Base-by-base conservation (phyloP, 2,329 filamentous ascomycete genomes). In the Pseudogymnoascus sp. region DNA sequence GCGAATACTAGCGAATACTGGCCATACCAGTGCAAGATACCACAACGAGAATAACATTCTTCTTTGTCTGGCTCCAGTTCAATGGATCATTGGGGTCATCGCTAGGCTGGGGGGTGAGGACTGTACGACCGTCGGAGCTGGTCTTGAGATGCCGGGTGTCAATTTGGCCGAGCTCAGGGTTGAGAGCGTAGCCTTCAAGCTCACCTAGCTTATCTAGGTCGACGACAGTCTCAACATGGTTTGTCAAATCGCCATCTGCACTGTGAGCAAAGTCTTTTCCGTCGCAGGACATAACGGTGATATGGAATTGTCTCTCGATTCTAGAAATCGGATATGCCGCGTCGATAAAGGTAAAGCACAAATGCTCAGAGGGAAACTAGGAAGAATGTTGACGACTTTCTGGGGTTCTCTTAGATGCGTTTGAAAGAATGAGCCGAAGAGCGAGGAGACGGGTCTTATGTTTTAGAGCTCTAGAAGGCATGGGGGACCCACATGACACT, bases 11-110 rank as follows among this genome's bases (percentile, higher is more conserved):
- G 23, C 23, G 1, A 40, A 40, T 40, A 40, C 37, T 40, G 37
- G 37, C 17, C 37, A 40, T 40, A 40, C 37, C 37, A 40, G 44
- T 42, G 4, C 77, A 71, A 11, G 78, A 76, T 2, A 83, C 72
- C n/a, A 81, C 75, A n/a, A 78, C 72, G 1, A 84, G 72, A 31
- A 81, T 77, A 15, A 77, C 42, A 63, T 80, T 77, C 68, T 85
- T 85, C 73, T 77, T 79, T 61, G 69, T 64, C 62, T 75, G 73
- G 29, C 77, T 70, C 73, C 73, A 75, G 62, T 79, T 80, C 4
- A 80, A 65, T 0, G 79, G 79, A 63, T 81, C 79, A 62, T 80
- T 80, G 0, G 78, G 78, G 40, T 75, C 77, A 64, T 77, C 74
- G 13, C 73, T 76, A 6, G 79, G 79, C 67, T 80, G 79, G 15